A percentile compares a stretch with the other conserved stretches of the same genome.
Evolutionary conservation across 139 green algal genomes (phyloP).

Genomic region (Micromonas pusilla): DNA sequence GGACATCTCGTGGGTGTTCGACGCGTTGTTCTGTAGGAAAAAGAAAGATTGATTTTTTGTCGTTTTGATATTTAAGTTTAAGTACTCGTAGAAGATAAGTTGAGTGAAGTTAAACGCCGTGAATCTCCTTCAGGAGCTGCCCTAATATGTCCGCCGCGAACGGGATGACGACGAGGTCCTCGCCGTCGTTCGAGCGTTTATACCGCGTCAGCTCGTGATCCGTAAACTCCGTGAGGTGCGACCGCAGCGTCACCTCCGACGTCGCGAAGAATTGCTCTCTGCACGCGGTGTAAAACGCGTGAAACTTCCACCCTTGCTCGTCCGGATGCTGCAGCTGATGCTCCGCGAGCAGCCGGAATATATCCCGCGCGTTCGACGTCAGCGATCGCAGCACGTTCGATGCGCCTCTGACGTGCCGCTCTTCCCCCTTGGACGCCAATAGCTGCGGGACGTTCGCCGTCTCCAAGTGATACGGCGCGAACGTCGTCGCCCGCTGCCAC

Average conservation of each 20-base stretch:
- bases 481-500: constrained; percentile 60
- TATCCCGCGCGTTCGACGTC: constrained; percentile 50
- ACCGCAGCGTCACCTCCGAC: constrained; percentile 60
- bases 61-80: too few relatives aligned
- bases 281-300: constrained; percentile 53
- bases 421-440: constrained; percentile 37
- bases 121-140: neutral
- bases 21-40: neutral
- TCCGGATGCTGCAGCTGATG: constrained; percentile 44
- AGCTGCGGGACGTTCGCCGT: constrained; percentile 41
- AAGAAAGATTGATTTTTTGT: too few relatives aligned
- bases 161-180: constrained; percentile 13
- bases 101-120: neutral
- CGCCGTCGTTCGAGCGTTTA: neutral
- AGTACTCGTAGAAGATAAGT: neutral
- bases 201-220: constrained; percentile 38
- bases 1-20: neutral
- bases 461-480: constrained; percentile 54
- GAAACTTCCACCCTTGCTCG: constrained; percentile 35
- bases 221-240: constrained; percentile 76
- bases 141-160: neutral
- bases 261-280: constrained; percentile 77
- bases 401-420: constrained; percentile 37
- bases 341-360: constrained; percentile 67
- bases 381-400: constrained; percentile 58